Percentiles rank a stretch among this genome's conserved stretches.
Evolutionary conservation across 345 rosid genomes (phyloP).

Genomic region (Sonneratia caseolaris): DNA sequence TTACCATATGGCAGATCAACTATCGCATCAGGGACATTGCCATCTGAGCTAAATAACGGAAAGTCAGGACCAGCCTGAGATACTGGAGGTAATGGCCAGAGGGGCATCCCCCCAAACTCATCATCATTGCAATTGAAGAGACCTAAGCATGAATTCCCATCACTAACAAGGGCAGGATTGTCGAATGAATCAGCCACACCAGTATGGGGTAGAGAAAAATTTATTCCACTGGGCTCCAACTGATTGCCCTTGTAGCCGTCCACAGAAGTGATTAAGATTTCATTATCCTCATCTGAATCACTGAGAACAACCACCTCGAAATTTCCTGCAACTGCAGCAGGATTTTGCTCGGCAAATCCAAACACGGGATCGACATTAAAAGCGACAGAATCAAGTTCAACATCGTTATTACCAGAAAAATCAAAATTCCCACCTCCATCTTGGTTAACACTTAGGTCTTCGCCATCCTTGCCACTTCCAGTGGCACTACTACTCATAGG

Average conservation of each 20-base stretch:
- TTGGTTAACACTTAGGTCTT: constrained; percentile 89
- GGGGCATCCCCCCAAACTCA: constrained; percentile 58
- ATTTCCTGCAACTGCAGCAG: constrained; percentile 38
- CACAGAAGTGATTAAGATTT: constrained; percentile 40
- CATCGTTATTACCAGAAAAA: constrained; percentile 36
- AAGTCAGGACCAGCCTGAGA: constrained; percentile 57
- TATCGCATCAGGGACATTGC: constrained; percentile 44
- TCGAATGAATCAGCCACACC: constrained; percentile 55
- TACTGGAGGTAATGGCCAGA: constrained; percentile 68
- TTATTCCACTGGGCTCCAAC: constrained; percentile 38
- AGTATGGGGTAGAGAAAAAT: constrained; percentile 46
- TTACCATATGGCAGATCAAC: constrained; percentile 50
- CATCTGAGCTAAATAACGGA: constrained; percentile 61
- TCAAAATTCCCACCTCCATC: constrained; percentile 64
- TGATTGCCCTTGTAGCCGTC: constrained; percentile 38
- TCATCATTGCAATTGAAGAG: constrained; percentile 48
- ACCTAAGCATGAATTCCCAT: constrained; percentile 51
- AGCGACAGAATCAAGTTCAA: constrained; percentile 71
- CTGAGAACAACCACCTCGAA: constrained; percentile 74
- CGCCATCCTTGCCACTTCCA: constrained; percentile 87
- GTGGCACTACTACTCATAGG: constrained; percentile 94
- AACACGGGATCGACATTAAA: constrained; percentile 48
- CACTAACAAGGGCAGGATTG: constrained; percentile 43
- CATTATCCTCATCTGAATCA: constrained; percentile 89
- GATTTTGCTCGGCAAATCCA: constrained; percentile 42